These are phyloP conservation scores for Lodderomyces beijingensis DNA, from an alignment of 1,139 yeast species.

Conservation along the genomic window DNA sequence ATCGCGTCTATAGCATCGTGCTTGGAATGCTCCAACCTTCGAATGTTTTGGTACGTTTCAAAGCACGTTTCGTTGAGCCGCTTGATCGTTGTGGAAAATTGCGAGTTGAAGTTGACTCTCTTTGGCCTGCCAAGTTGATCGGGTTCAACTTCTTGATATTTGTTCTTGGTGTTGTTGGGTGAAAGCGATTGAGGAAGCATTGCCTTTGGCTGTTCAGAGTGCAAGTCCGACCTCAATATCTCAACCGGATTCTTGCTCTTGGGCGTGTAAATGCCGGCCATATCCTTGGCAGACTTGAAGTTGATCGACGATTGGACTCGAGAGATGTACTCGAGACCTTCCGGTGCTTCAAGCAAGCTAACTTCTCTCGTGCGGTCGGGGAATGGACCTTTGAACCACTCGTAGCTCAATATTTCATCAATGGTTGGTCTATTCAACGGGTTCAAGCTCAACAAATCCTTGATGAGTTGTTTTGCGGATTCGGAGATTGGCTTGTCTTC, in stretches of 20 bases:
- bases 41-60: slow-evolving; percentile 41
- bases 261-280: slow-evolving; percentile 59
- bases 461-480: slow-evolving; percentile 70
- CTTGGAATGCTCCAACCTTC: slow-evolving; percentile 33
- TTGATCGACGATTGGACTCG: slow-evolving; percentile 65
- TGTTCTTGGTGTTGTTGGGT: slow-evolving; percentile 86
- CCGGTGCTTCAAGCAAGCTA: slow-evolving; percentile 56
- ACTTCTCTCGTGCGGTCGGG: slow-evolving; percentile 67
- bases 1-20: slow-evolving; percentile 30
- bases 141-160: slow-evolving; percentile 70
- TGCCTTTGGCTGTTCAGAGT: slow-evolving; percentile 63
- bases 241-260: slow-evolving; percentile 61
- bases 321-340: slow-evolving; percentile 52
- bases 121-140: slow-evolving; percentile 35
- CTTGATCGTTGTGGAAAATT: slow-evolving; percentile 36
- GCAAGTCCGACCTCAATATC: slow-evolving; percentile 65
- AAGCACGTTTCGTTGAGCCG: slow-evolving; percentile 36
- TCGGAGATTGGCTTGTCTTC: slow-evolving; percentile 62
- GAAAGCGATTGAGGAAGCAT: slow-evolving; percentile 85
- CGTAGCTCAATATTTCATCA: slow-evolving; percentile 73
- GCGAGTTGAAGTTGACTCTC: slow-evolving; percentile 40
- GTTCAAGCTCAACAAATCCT: slow-evolving; percentile 67
- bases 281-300: slow-evolving; percentile 61
- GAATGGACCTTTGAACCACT: slow-evolving; percentile 83
- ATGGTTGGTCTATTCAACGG: slow-evolving; percentile 81